A percentile compares a stretch with the other conserved stretches of the same genome.
These are phyloP conservation scores for Cutaneotrichosporon sp. DNA, from an alignment of 1,284 basidiomycete species.

Conservation along the genomic window DNA sequence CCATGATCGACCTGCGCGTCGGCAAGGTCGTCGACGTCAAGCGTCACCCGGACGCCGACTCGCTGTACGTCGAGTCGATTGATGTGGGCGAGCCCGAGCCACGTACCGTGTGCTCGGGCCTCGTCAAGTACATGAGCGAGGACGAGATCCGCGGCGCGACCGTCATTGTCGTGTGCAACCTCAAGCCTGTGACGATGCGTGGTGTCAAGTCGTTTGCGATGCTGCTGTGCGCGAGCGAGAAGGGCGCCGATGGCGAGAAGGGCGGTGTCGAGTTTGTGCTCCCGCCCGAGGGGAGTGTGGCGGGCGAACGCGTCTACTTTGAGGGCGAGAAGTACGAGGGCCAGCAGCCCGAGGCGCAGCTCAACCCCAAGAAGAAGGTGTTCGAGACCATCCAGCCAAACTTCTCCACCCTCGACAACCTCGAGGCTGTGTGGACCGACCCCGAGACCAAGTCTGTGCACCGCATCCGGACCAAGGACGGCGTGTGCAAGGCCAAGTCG, in stretches of 20 bases:
- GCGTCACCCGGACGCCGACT: constrained; percentile 91
- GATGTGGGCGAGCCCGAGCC: constrained; percentile 89
- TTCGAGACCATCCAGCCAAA: constrained; percentile 89
- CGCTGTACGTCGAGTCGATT: constrained; percentile 86
- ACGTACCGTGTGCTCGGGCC: constrained; percentile 86
- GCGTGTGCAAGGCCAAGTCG: constrained; percentile 72
- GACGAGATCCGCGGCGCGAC: constrained; percentile 83
- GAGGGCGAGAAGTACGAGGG: constrained; percentile 77
- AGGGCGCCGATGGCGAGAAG: constrained; percentile 65
- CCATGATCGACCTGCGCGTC: constrained; percentile 90
- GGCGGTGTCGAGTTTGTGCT: constrained; percentile 88
- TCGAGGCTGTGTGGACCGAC: constrained; percentile 87
- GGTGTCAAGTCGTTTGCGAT: constrained; percentile 95
- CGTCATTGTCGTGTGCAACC: constrained; percentile 81
- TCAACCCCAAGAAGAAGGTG: constrained; percentile 97
- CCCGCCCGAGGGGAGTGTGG: constrained; percentile 76
- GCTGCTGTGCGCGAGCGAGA: constrained; percentile 84
- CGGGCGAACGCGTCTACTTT: constrained; percentile 89
- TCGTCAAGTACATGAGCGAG: constrained; percentile 90
- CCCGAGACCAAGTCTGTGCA: constrained; percentile 73
- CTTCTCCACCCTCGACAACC: constrained; percentile 78
- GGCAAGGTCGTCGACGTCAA: constrained; percentile 85
- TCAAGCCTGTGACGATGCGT: constrained; percentile 93
- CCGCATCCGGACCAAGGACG: constrained; percentile 77
- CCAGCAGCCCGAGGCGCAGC: constrained; percentile 65